Conservation (phyloP, 805 yeast species). For the Clavispora phyllophila region DNA sequence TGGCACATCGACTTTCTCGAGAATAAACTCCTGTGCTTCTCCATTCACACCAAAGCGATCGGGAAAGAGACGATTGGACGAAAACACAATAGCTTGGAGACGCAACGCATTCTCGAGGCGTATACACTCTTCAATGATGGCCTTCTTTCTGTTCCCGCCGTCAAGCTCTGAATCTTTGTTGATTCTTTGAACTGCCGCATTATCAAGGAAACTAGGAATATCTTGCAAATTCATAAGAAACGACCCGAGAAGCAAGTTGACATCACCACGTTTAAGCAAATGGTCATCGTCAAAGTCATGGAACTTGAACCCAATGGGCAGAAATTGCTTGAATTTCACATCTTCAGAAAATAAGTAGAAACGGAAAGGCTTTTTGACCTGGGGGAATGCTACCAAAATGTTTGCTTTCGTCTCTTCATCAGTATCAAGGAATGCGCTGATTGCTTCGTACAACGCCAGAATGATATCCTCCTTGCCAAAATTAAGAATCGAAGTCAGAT, state of each 20-base stretch:
- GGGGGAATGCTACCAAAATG: conserved; percentile 6
- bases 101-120: conserved; percentile 27
- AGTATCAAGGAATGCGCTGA: conserved; percentile 5
- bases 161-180: conserved; percentile 11
- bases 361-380: conserved; percentile 37
- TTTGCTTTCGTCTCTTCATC: conserved; percentile 7
- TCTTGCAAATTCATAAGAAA: conserved; percentile 8
- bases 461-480: conserved; percentile 1
- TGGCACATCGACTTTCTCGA: conserved; percentile 8
- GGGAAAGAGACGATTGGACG: conserved; percentile 15
- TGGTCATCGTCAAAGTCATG: conserved; percentile 58
- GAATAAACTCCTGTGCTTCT: conserved; percentile 1
- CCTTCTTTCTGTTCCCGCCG: conserved; percentile 3
- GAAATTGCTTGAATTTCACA: conserved; percentile 55
- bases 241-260: conserved; percentile 20
- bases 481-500: not conserved
- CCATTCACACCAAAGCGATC: conserved; percentile 3
- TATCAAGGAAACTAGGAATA: conserved; percentile 20
- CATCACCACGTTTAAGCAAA: conserved; percentile 27
- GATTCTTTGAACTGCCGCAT: conserved; percentile 14
- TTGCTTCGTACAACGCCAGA: conserved; percentile 4
- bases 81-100: conserved; percentile 21
- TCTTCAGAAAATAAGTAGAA: conserved; percentile 55
- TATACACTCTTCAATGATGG: conserved; percentile 6
- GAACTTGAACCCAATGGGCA: conserved; percentile 48